Evolutionary conservation across 2,329 filamentous ascomycete species (phyloP), one percentile per base, ranked within the genome.

Genomic region (Colletotrichum sp.): DNA sequence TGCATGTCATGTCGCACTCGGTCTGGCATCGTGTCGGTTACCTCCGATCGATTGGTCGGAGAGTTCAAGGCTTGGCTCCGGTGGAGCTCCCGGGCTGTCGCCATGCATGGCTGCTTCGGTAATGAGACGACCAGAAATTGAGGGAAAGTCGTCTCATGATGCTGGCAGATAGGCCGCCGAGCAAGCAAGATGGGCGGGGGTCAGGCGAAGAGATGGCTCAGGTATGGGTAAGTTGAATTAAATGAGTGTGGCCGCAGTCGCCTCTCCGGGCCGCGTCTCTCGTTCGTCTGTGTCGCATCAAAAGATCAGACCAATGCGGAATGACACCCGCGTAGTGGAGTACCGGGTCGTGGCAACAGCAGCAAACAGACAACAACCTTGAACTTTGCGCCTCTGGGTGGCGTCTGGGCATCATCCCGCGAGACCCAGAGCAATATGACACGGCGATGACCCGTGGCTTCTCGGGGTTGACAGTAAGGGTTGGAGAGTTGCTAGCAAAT

Each of bases 261-360:
- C 34, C 62, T 73, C 70, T 69, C 73, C 73, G 73, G 64, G 44
- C 64, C 64, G 34, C 49, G 70, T 68, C 44, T 76, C 59, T 63
- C 63, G 63, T 68, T 72, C 63, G 64, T 55, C 57, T 62, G 64
- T 61, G 70, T 76, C 57, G 73, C 64, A 69, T 69, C 44, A 49
- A 69, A 59, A 65, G 70, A 76, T 65, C 70, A 73, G 73, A 73
- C 70, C 64, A 73, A 73, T 65, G 57, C 70, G 73, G 73, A 76
- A 73, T 69, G 73, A 73, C 70, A 69, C 64, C 73, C 73, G 70
- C 70, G 57, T 22, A 39, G 69, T 73, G 73, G 64, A 64, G 57
- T 59, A 19, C 32, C 39, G 27, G 19, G 64, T 68, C 9, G 34
- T 59, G 63, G 44, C 44, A 36, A 61, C 44, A 22, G 29, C 15